These are phyloP conservation scores for Xylaria longipes DNA, from an alignment of 495 filamentous ascomycete species.

Conservation along the genomic window DNA sequence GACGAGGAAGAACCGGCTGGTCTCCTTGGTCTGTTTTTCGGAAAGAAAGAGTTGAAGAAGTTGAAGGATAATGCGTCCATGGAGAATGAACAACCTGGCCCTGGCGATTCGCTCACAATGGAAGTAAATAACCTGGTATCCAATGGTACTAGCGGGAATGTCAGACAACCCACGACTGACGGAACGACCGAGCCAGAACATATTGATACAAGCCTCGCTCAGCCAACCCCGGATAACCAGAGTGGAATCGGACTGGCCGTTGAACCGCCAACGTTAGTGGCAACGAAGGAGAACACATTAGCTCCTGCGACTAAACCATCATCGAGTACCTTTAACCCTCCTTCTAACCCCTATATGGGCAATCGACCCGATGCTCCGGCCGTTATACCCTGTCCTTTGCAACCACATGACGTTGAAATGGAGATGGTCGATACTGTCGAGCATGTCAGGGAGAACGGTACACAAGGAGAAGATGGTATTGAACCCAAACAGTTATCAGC, in stretches of 20 bases:
- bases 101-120: not conserved
- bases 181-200: not conserved
- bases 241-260: not conserved
- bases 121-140: not conserved
- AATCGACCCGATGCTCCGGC: slow-evolving; percentile 25
- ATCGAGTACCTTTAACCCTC: slow-evolving; percentile 6
- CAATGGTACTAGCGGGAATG: not conserved
- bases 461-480: slow-evolving; percentile 36
- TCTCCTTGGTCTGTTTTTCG: slow-evolving; percentile 70
- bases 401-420: slow-evolving; percentile 33
- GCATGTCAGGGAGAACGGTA: slow-evolving; percentile 43
- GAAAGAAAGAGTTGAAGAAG: slow-evolving; percentile 54
- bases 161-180: not conserved
- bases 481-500: slow-evolving; percentile 26
- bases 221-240: not conserved
- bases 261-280: not conserved
- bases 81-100: not conserved
- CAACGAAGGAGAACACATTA: slow-evolving; percentile 8
- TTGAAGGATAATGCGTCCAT: slow-evolving; percentile 38
- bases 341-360: slow-evolving; percentile 22
- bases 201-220: not conserved
- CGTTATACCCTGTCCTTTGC: slow-evolving; percentile 24
- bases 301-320: not conserved
- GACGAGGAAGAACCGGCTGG: slow-evolving; percentile 61
- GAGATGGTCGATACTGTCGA: slow-evolving; percentile 40